Conservation (phyloP, 805 yeast species). For the Candida sphagnicola region DNA sequence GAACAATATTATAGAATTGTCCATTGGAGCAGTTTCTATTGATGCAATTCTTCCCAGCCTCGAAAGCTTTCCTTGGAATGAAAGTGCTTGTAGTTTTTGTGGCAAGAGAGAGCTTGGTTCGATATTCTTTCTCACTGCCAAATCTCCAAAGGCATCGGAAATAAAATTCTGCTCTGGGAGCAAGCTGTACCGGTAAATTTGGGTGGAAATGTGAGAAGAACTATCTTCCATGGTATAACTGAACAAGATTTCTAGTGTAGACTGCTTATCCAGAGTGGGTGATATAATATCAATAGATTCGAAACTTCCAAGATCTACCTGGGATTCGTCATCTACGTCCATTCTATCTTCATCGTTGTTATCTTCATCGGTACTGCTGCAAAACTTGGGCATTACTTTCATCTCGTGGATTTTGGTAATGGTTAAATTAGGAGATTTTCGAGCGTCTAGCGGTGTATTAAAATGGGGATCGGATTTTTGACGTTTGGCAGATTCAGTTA, state of each 20-base stretch:
- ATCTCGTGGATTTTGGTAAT: constrained; percentile 31
- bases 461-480: constrained; percentile 46
- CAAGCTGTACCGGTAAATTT: constrained; percentile 26
- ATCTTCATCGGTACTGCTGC: constrained; percentile 4
- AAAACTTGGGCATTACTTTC: constrained; percentile 18
- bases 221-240: constrained; percentile 27
- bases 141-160: constrained; percentile 26
- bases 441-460: constrained; percentile 45
- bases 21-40: constrained; percentile 33
- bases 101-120: background rate
- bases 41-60: constrained; percentile 24
- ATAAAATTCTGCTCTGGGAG: constrained; percentile 18
- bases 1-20: constrained; percentile 35
- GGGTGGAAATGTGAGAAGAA: constrained; percentile 12
- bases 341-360: constrained; percentile 16
- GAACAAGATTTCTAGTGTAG: constrained; percentile 45
- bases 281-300: constrained; percentile 41
- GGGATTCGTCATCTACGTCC: constrained; percentile 6
- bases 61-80: constrained; percentile 23
- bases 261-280: constrained; percentile 38
- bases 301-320: constrained; percentile 12
- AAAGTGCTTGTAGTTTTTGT: constrained; percentile 9
- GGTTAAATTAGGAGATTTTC: constrained; percentile 36
- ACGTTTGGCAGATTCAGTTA: constrained; percentile 43
- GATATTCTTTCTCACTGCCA: constrained; percentile 21